Conservation (phyloP, 1,139 yeast genomes). For the Debaryomyces robertsiae region DNA sequence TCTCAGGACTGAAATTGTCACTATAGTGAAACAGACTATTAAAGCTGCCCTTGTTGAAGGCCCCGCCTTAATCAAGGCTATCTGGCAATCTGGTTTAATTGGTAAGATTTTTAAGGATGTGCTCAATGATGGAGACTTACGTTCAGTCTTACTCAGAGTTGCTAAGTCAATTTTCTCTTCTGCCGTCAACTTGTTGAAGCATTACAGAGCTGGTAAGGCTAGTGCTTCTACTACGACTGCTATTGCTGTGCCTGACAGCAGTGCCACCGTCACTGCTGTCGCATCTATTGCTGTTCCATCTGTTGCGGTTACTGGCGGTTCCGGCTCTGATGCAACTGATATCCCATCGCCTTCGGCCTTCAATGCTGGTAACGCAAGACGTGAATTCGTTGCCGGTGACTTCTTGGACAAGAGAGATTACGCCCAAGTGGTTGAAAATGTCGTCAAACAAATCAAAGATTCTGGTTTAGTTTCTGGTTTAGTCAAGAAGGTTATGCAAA, state of each 20-base stretch:
- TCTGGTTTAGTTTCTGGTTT: conserved; percentile 40
- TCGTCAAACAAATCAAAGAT: conserved; percentile 33
- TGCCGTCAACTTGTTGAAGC: conserved; percentile 34
- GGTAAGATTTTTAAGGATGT: conserved; percentile 36
- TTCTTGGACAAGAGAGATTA: conserved; percentile 44
- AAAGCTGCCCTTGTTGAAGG: conserved; percentile 43
- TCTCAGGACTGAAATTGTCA: conserved; percentile 28
- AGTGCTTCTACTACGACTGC: conserved; percentile 22
- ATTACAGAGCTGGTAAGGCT: conserved; percentile 21
- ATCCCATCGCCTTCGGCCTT: conserved; percentile 8
- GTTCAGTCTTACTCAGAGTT: conserved; percentile 37
- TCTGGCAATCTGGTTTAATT: conserved; percentile 49
- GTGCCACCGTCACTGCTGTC: conserved; percentile 14
- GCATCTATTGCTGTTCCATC: conserved; percentile 16
- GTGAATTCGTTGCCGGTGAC: conserved; percentile 19
- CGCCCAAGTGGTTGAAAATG: conserved; percentile 27
- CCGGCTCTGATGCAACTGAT: conserved; percentile 3
- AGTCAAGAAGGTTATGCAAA: conserved; percentile 36
- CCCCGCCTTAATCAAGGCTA: conserved; percentile 45
- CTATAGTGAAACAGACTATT: conserved; percentile 36
- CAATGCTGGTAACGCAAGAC: conserved; percentile 3
- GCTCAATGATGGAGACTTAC: conserved; percentile 38
- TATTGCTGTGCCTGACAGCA: conserved; percentile 20
- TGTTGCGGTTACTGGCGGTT: conserved; percentile 17
- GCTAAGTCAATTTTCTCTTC: conserved; percentile 38